Percentiles rank a stretch among this genome's conserved stretches.
Conservation (phyloP, 805 yeast genomes). For the Metahyphopichia silvanorum region DNA sequence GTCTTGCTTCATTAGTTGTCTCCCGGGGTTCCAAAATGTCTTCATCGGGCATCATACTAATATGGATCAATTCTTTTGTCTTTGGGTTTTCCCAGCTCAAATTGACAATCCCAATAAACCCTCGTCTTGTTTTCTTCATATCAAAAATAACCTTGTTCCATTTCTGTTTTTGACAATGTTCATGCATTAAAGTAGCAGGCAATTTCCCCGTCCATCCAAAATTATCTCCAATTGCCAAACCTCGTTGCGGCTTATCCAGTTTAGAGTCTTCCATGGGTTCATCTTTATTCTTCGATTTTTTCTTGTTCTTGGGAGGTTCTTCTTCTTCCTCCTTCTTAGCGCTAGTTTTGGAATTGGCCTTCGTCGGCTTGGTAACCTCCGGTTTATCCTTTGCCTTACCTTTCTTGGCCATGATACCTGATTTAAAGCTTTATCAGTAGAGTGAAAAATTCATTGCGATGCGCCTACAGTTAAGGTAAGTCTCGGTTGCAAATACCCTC, state of each 20-base stretch:
- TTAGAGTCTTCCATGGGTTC: conserved; percentile 2
- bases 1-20: conserved; percentile 87
- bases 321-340: conserved; percentile 3
- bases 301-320: conserved; percentile 3
- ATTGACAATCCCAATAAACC: conserved; percentile 63
- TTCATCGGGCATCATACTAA: conserved; percentile 51
- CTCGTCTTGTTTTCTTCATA: conserved; percentile 47
- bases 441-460: no score
- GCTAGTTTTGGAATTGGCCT: conserved; percentile 3
- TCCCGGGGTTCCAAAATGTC: conserved; percentile 61
- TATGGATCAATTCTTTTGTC: conserved; percentile 60
- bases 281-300: conserved; percentile 5
- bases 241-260: conserved; percentile 31
- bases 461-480: no score
- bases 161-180: conserved; percentile 79
- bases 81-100: conserved; percentile 78
- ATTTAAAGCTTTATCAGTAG: neutral
- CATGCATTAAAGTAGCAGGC: conserved; percentile 83
- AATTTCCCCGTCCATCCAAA: conserved; percentile 93
- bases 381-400: conserved; percentile 7
- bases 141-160: conserved; percentile 88
- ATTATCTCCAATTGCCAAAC: conserved; percentile 48
- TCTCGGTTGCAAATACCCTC: no score
- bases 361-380: conserved; percentile 2
- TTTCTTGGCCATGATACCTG: conserved; percentile 12